These are phyloP conservation scores for Pinus tabuliformis DNA, from an alignment of 75 land plant species.

Conservation along the genomic window DNA sequence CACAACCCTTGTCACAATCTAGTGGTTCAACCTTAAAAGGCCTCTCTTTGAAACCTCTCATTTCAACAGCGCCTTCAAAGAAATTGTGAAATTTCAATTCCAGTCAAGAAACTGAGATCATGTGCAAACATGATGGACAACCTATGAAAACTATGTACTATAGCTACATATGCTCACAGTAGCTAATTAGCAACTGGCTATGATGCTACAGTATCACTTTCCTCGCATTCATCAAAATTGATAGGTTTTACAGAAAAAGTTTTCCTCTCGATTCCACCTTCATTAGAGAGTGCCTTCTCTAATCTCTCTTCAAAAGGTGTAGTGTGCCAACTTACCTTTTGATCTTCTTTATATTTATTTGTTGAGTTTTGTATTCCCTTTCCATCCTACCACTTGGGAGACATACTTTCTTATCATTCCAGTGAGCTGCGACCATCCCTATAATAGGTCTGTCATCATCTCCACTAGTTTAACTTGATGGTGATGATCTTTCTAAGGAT, in stretches of 20 bases:
- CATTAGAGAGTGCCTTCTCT: slow-evolving; percentile 78
- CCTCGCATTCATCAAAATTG: neutral
- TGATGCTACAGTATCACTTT: too few species aligned
- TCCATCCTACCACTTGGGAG: slow-evolving; percentile 65
- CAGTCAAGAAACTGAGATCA: too few species aligned
- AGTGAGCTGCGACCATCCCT: slow-evolving; percentile 66
- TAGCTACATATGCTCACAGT: too few species aligned
- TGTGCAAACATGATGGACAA: too few species aligned
- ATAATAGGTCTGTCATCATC: slow-evolving; percentile 71
- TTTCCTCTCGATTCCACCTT: slow-evolving; percentile 7
- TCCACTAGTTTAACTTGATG: slow-evolving; percentile 26
- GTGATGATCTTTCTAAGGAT: slow-evolving; percentile 52
- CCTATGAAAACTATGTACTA: too few species aligned
- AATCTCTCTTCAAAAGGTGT: slow-evolving; percentile 91
- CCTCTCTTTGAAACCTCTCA: too few species aligned
- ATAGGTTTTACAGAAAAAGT: neutral
- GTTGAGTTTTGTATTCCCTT: slow-evolving; percentile 87
- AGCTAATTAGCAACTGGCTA: too few species aligned
- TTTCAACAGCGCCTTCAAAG: too few species aligned
- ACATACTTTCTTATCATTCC: slow-evolving; percentile 28
- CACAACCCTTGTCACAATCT: too few species aligned
- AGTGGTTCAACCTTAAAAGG: too few species aligned
- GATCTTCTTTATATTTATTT: slow-evolving; percentile 92
- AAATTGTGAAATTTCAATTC: too few species aligned
- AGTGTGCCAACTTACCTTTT: slow-evolving; percentile 85